Percentiles rank a stretch among this genome's conserved stretches.
These are phyloP conservation scores for Wickerhamiella alocasiicola DNA, from an alignment of 805 yeast species.

Conservation along the genomic window DNA sequence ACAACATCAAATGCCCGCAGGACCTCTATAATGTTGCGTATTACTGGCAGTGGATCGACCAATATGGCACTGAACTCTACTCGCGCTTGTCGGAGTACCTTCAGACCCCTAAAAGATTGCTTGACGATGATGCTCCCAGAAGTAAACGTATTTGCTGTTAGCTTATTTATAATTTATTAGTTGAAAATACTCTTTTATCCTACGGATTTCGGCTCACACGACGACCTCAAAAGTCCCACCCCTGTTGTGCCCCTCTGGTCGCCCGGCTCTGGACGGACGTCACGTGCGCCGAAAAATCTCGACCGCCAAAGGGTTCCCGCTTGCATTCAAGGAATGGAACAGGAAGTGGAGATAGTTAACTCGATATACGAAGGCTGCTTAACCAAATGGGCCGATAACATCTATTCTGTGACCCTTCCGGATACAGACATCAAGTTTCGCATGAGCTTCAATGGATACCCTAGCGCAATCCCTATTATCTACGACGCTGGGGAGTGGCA, in stretches of 20 bases:
- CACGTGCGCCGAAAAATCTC: too few relatives aligned
- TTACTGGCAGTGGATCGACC: constrained; percentile 26
- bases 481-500: constrained; percentile 16
- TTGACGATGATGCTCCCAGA: constrained; percentile 1
- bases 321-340: too few relatives aligned
- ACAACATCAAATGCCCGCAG: constrained; percentile 18
- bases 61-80: constrained; percentile 23
- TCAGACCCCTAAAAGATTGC: constrained; percentile 16
- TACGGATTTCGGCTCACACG: too few relatives aligned
- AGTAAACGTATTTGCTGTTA: constrained; percentile 3
- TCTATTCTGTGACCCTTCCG: constrained; percentile 46
- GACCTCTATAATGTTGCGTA: constrained; percentile 21
- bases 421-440: constrained; percentile 50
- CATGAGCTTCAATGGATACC: constrained; percentile 54
- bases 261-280: too few relatives aligned
- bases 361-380: constrained; percentile 72
- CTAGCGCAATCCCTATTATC: constrained; percentile 43
- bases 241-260: too few relatives aligned
- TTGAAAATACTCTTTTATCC: neutral
- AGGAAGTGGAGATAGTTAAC: constrained; percentile 66
- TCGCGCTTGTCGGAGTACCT: constrained; percentile 19
- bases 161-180: neutral
- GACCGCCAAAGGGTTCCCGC: too few relatives aligned
- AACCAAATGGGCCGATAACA: constrained; percentile 24
- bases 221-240: too few relatives aligned